phyloP scores from a whole-genome alignment of 1,284 basidiomycete genomes.

The Ceratobasidium sp. region DNA sequence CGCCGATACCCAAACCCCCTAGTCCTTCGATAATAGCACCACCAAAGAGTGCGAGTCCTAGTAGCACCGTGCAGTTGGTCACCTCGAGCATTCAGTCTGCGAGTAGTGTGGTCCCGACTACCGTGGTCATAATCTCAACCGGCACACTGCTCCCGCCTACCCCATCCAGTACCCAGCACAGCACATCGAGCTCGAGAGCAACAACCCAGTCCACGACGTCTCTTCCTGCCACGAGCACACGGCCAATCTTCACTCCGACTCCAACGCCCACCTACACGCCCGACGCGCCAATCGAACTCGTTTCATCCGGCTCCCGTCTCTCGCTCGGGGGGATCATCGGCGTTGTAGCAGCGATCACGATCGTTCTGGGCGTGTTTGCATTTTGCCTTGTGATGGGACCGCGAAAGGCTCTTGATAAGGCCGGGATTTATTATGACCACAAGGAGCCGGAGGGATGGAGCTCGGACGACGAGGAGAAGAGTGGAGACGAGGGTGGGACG shows the following conservation, averaged over 20 bases:
- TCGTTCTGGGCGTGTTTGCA: neutral
- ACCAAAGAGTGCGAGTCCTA: no score
- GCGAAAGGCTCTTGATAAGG: no score
- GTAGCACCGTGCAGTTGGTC: no score
- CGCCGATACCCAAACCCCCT: no score
- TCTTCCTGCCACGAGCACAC: neutral
- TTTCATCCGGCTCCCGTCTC: neutral
- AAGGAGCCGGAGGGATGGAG: neutral
- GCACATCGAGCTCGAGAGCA: neutral
- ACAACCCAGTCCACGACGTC: no score
- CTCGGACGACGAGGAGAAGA: neutral
- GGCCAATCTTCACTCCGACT: neutral
- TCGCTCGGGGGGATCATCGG: constrained; percentile 7
- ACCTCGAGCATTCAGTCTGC: no score
- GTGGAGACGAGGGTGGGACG: neutral
- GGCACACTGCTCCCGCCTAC: neutral
- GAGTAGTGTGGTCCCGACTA: no score
- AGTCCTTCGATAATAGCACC: no score
- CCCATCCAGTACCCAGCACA: neutral
- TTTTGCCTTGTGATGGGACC: constrained; percentile 19
- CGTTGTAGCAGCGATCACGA: neutral
- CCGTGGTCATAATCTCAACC: no score
- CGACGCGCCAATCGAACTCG: neutral
- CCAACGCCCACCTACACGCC: neutral
- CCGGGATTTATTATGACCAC: no score